Evolutionary conservation across 306 rosid species (phyloP).

Genomic region (Castanospermum australe): DNA sequence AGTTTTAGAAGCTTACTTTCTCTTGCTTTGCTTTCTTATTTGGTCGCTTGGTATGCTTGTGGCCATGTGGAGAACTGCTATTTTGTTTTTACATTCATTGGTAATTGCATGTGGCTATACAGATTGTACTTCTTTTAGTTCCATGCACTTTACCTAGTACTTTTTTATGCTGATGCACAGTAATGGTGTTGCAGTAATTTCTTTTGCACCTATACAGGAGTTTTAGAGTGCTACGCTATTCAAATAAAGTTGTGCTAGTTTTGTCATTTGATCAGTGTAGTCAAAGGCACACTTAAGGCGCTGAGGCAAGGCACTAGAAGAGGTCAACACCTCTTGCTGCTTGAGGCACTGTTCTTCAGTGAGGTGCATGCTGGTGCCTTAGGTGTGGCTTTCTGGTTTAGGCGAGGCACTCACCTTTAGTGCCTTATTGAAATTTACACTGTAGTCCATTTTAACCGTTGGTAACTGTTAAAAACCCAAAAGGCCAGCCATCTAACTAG

Average conservation of each 20-base stretch:
- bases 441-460: too few species aligned
- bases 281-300: too few species aligned
- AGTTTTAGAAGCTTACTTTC: background rate
- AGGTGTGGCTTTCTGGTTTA: too few species aligned
- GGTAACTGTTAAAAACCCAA: too few species aligned
- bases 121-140: constrained; percentile 4
- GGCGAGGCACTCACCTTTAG: too few species aligned
- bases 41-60: background rate
- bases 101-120: background rate
- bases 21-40: background rate
- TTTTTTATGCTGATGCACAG: background rate
- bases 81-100: constrained; percentile 13
- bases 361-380: too few species aligned
- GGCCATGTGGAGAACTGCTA: background rate
- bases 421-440: too few species aligned
- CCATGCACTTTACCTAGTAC: background rate
- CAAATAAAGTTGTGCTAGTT: constrained; percentile 22
- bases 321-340: too few species aligned
- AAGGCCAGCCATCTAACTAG: too few species aligned
- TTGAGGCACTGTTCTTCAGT: too few species aligned
- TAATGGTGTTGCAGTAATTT: background rate
- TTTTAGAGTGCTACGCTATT: constrained; percentile 1
- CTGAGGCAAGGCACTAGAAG: too few species aligned
- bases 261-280: too few species aligned
- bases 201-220: background rate